Conservation (phyloP, 176 grass and related monocot genomes). For the Paspalum vaginatum region DNA sequence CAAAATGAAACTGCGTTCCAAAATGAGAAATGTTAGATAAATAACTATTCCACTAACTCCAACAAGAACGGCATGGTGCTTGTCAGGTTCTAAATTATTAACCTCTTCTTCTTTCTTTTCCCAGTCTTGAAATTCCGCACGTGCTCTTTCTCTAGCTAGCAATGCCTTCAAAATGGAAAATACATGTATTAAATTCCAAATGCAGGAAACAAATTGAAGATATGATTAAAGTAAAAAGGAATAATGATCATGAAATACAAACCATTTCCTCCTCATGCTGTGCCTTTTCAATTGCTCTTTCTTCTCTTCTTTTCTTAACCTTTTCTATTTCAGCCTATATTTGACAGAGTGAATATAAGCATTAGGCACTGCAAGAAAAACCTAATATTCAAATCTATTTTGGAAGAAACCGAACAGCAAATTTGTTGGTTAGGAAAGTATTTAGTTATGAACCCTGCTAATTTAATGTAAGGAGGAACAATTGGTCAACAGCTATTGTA, state of each 20-base stretch:
- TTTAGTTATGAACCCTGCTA: background rate
- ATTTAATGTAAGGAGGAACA: background rate
- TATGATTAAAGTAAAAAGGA: background rate
- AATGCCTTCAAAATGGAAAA: constrained; percentile 64
- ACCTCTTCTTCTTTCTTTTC: constrained; percentile 99
- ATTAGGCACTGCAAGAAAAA: constrained; percentile 21
- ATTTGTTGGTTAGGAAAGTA: background rate
- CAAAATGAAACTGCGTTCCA: constrained; percentile 82
- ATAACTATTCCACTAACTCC: constrained; percentile 24
- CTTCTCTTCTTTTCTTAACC: constrained; percentile 99
- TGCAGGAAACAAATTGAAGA: constrained; percentile 12
- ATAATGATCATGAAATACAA: constrained; percentile 28
- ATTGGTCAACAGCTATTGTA: background rate
- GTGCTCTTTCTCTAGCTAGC: constrained; percentile 88
- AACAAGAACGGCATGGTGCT: constrained; percentile 13
- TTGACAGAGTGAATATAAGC: constrained; percentile 16
- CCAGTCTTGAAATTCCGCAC: constrained; percentile 97
- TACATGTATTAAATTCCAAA: constrained; percentile 32
- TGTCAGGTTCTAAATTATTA: constrained; percentile 27
- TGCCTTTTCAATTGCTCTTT: constrained; percentile 96
- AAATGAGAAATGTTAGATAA: constrained; percentile 36
- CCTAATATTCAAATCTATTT: constrained; percentile 21
- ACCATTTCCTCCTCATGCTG: constrained; percentile 99
- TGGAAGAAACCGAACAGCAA: background rate
- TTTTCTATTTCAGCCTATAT: constrained; percentile 96